Percentiles rank a stretch among this genome's conserved stretches.
phyloP scores from a whole-genome alignment of 2,329 filamentous ascomycete genomes.

The Anthostomella pinea region DNA sequence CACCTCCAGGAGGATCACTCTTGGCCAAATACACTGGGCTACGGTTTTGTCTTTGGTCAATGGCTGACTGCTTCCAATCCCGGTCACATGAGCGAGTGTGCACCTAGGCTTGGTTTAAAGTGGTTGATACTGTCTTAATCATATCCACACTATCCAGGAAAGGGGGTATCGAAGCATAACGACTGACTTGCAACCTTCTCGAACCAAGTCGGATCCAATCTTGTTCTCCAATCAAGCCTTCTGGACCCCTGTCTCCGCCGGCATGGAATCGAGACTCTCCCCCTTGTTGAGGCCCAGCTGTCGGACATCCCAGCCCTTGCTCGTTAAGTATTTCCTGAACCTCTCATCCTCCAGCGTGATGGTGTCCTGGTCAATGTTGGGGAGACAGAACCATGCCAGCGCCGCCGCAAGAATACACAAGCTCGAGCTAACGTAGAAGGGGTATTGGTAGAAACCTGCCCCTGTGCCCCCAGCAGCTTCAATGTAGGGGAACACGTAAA shows the following conservation, averaged over 20 bases:
- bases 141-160: no score
- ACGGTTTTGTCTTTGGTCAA: no score
- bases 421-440: conserved; percentile 80
- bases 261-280: conserved; percentile 28
- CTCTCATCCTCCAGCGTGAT: conserved; percentile 73
- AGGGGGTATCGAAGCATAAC: no score
- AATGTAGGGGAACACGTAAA: conserved; percentile 76
- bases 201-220: no score
- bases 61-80: no score
- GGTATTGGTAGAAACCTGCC: conserved; percentile 70
- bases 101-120: no score
- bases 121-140: no score
- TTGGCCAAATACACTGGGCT: no score
- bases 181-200: no score
- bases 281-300: conserved; percentile 46
- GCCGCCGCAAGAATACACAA: conserved; percentile 73
- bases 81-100: no score
- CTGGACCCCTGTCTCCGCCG: conserved; percentile 10
- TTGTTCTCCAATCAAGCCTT: conserved; percentile 7
- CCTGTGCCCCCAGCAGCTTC: conserved; percentile 55
- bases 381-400: conserved; percentile 65
- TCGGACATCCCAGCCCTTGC: conserved; percentile 71
- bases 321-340: conserved; percentile 71
- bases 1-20: no score
- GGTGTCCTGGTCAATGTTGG: conserved; percentile 79